A percentile compares a stretch with the other conserved stretches of the same genome.
Evolutionary conservation across 2,329 filamentous ascomycete species (phyloP).

Genomic region (Talaromyces sp.): DNA sequence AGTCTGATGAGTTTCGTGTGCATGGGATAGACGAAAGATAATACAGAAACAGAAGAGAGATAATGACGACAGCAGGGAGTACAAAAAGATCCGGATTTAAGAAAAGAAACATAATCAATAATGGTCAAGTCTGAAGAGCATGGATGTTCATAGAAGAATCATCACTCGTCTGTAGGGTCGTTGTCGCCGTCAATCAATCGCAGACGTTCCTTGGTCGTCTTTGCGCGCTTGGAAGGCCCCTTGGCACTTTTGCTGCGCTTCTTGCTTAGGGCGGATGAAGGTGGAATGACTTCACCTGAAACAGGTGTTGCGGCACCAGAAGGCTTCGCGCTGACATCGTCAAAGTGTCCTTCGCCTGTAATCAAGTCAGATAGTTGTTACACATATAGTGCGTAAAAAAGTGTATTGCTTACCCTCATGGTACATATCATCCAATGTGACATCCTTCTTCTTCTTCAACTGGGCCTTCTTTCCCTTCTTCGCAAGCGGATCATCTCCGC

Average conservation of each 20-base stretch:
- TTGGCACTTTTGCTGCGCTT: slow-evolving; percentile 55
- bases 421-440: slow-evolving; percentile 91
- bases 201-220: slow-evolving; percentile 53
- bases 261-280: slow-evolving; percentile 40
- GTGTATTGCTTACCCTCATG: slow-evolving; percentile 74
- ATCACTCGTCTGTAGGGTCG: slow-evolving; percentile 28
- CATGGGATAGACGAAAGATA: neutral
- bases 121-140: neutral
- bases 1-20: neutral
- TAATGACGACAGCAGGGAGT: neutral
- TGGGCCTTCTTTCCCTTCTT: slow-evolving; percentile 59
- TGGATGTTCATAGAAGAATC: neutral
- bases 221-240: slow-evolving; percentile 57
- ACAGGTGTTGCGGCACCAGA: slow-evolving; percentile 83
- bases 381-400: neutral
- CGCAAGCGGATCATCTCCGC: slow-evolving; percentile 60
- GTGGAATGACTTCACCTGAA: slow-evolving; percentile 49
- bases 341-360: slow-evolving; percentile 91
- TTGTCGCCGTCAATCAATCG: slow-evolving; percentile 44
- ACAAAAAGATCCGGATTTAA: neutral
- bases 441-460: slow-evolving; percentile 58
- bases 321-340: slow-evolving; percentile 74
- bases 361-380: slow-evolving; percentile 25
- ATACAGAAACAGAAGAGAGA: neutral
- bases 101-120: neutral